phyloP scores from a whole-genome alignment of 164 flowering plant species.

The Chimonanthus salicifolius region DNA sequence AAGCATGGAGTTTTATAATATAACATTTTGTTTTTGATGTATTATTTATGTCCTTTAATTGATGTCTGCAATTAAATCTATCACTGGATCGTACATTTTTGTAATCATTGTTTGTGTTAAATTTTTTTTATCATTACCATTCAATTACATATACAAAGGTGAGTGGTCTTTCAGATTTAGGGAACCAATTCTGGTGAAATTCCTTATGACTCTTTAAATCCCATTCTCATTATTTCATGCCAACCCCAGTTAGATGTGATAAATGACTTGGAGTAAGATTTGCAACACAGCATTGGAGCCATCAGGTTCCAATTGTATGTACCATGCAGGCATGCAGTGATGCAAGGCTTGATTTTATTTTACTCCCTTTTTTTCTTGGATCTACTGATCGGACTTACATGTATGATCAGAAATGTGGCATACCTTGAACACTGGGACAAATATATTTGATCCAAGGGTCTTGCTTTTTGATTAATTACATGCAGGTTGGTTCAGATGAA shows the following conservation, averaged over 20 bases:
- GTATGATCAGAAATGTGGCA: background rate
- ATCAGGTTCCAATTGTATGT: background rate
- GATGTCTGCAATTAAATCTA: no score
- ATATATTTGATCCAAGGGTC: background rate
- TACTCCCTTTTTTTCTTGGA: background rate
- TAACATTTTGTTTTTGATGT: no score
- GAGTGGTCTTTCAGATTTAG: no score
- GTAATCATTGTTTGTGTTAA: no score
- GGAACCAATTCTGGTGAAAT: no score
- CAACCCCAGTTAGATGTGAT: background rate
- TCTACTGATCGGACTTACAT: background rate
- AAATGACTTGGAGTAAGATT: background rate
- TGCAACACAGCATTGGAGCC: background rate
- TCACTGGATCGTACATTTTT: no score
- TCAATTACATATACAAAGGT: no score
- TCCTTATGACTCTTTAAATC: no score
- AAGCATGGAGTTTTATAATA: no score
- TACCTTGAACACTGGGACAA: background rate
- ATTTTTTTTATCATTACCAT: no score
- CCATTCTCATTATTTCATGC: no score
- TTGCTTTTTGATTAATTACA: conserved; percentile 2
- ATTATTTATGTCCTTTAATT: no score
- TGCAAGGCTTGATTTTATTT: background rate
- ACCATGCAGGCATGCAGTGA: background rate
- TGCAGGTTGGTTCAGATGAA: conserved; percentile 96